Percentiles rank a stretch among this genome's conserved stretches.
Evolutionary conservation across 768 basidiomycete species (phyloP).

Genomic region (Kwoniella dendrophila): DNA sequence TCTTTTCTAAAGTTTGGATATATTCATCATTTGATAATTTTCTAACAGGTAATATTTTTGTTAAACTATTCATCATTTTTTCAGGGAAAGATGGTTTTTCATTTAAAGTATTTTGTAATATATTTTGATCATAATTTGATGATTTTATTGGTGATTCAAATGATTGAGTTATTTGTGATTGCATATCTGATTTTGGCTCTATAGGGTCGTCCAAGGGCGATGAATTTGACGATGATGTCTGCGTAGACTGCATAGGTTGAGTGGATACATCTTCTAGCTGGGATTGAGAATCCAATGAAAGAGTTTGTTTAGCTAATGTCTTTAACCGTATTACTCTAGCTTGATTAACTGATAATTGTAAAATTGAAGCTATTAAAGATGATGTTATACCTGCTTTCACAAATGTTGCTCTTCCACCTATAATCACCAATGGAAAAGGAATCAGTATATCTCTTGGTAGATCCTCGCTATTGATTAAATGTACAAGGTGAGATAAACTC

Average conservation of each 20-base stretch:
- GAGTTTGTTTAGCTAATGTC: slow-evolving; percentile 56
- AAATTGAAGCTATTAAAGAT: slow-evolving; percentile 63
- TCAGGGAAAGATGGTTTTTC: slow-evolving; percentile 34
- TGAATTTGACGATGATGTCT: not conserved
- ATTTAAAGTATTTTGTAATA: not conserved
- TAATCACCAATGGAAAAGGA: not conserved
- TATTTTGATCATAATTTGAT: not conserved
- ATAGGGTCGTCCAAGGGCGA: too few species aligned
- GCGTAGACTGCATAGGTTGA: too few species aligned
- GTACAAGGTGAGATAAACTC: not conserved
- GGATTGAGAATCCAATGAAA: not conserved
- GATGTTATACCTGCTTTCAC: slow-evolving; percentile 67
- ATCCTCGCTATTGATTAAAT: too few species aligned
- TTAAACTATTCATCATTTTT: slow-evolving; percentile 48
- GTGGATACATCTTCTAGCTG: not conserved
- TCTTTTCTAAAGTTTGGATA: slow-evolving; percentile 63
- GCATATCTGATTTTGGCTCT: too few species aligned
- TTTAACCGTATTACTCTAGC: slow-evolving; percentile 65
- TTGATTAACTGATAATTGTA: slow-evolving; percentile 75
- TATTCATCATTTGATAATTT: slow-evolving; percentile 75
- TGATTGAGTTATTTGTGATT: slow-evolving; percentile 4
- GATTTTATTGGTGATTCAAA: slow-evolving; percentile 5
- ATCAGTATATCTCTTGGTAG: too few species aligned
- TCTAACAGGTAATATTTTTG: slow-evolving; percentile 61
- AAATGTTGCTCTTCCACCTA: slow-evolving; percentile 68